Evolutionary conservation across 306 rosid genomes (phyloP), one percentile per base, ranked within the genome.

Genomic region (Cicer pinnatifidum): DNA sequence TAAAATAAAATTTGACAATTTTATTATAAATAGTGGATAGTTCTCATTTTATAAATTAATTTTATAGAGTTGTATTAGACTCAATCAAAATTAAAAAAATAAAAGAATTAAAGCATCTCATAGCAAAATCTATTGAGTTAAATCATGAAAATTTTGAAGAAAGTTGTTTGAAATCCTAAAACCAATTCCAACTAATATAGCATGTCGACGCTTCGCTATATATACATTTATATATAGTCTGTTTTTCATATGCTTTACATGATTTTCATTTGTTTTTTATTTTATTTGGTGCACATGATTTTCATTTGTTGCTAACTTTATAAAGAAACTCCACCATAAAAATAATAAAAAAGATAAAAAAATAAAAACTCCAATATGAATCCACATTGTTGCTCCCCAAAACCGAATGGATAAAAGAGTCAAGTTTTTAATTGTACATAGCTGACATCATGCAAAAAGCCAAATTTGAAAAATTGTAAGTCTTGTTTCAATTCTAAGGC

Each of bases 371-470:
- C 59, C 74, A 53, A 50, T 46, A 51, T 41, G 57, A 71, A 28
- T 51, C 58, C 71, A 8, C 54, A 65, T 43, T 68, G 39, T 41
- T 82, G 61, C 72, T 72, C 48, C 77, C 67, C 41, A 50, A 63
- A 58, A 64, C 45, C 10, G 39, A 64, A 48, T 41, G 46, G 11
- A 8, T 5, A 60, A 4, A 19, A 4, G 19, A 47, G 54, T 35
- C 61, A 45, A 45, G 7, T 68, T 38, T 62, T 56, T 40, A 6
- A 11, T 19, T 6, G 48, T 72, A 48, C 72, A 11, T 28, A 28
- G 35, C 12, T 59, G 54, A 77, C 11, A 72, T 28, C 76, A 80
- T 72, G 72, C 69, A 82, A 82, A 72, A 71, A 9, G 39, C 53
- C 75, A 72, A 57, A 70, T 6, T 17, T 17, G 3, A 44, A 61